Conservation (phyloP, 495 filamentous ascomycete genomes). For the Neurospora africana region DNA sequence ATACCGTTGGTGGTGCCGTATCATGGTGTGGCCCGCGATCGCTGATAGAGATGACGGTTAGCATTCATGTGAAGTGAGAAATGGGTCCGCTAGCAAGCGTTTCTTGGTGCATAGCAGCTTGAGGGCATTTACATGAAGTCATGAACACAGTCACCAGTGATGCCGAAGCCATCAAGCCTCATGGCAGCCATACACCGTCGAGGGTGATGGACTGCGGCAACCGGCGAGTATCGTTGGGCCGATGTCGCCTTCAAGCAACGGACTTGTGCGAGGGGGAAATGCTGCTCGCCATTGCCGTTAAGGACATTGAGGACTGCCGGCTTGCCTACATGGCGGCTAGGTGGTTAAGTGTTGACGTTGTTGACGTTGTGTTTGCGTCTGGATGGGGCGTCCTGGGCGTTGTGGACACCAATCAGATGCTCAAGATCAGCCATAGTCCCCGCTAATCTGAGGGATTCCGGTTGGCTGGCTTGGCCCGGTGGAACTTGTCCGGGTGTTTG, state of each 20-base stretch:
- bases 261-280: background rate
- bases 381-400: background rate
- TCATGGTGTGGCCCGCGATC: background rate
- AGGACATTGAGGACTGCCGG: background rate
- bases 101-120: background rate
- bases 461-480: no score
- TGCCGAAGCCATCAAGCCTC: background rate
- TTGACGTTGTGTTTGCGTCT: background rate
- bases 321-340: background rate
- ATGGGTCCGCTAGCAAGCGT: background rate
- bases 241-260: background rate
- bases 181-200: background rate
- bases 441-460: background rate
- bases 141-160: background rate
- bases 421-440: background rate
- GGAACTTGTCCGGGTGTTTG: background rate
- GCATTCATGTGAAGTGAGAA: background rate
- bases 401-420: background rate
- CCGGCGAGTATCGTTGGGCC: background rate
- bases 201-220: no score
- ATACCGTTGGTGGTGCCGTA: background rate
- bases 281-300: background rate
- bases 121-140: background rate
- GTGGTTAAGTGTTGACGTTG: background rate
- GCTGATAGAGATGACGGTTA: background rate